Base-by-base conservation (phyloP, 1,284 basidiomycete genomes). In the Ustilago hordei region DNA sequence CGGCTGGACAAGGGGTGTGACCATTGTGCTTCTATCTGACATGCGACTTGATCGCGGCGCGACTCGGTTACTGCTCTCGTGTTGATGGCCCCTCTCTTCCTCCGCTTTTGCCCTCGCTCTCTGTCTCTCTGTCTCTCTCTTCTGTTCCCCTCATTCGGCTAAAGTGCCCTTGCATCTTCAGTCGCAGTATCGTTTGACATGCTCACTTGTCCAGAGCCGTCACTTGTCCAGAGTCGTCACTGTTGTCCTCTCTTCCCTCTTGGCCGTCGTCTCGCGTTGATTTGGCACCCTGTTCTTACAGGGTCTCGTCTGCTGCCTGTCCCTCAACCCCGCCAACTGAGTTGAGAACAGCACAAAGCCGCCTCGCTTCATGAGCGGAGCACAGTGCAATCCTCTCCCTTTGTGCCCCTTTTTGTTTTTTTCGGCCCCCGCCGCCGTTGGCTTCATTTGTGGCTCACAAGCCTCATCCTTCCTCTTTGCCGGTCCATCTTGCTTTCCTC, bases 81-180 rank as follows among this genome's bases (percentile, higher is more conserved):
- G 55, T 64, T 59, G 52, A 58, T 57, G 54, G n/a, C 28, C 48
- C 48, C 32, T 31, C 11, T 31, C 28, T 19, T 36, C 6, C 13
- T 36, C 19, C 23, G 34, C 19, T 28, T 32, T 50, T 32, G 48
- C 48, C 28, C 28, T 19, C 31, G 41, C 41, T 45, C 41, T 8
- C 43, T 23, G 23, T 23, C 2, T 23, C 23, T 23, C 23, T 23
- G 23, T 39, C 15, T 9, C 38, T 39, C 15, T n/a, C 48, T 19
- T 38, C 55, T 55, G 8, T 45, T 35, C 32, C 41, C 43, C 53
- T 9, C 36, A 48, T 60, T 71, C 69, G 69, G 69, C 69, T 71
- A 71, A 65, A 50, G 50, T 50, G 15, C 15, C 63, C 64, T 71
- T 71, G 69, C 69, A 71, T 59, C 50, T 28, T n/a, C 57, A 55